Evolutionary conservation across 73 alveolate genomes (phyloP).

Genomic region (Tetrahymena elliotti): DNA sequence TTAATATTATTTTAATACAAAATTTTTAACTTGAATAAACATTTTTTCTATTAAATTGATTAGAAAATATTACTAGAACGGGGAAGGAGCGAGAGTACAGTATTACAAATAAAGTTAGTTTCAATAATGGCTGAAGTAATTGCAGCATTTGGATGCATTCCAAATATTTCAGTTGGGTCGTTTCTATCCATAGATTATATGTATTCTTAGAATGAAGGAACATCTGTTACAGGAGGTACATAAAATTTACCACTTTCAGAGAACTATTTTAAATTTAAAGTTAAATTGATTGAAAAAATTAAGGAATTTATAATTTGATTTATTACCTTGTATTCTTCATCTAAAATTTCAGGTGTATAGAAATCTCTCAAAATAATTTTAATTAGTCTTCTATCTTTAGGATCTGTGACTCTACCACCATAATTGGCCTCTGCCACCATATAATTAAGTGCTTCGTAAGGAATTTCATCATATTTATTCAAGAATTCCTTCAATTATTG

Average conservation of each 20-base stretch:
- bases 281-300: background rate
- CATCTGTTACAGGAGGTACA: slow-evolving; percentile 82
- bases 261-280: background rate
- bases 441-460: slow-evolving; percentile 98
- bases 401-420: slow-evolving; percentile 99
- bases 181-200: slow-evolving; percentile 80
- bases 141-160: slow-evolving; percentile 98
- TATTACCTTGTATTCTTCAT: slow-evolving; percentile 72
- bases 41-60: background rate
- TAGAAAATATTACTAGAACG: slow-evolving; percentile 44
- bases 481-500: slow-evolving; percentile 86
- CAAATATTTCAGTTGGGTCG: slow-evolving; percentile 97
- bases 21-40: background rate
- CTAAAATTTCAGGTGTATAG: slow-evolving; percentile 88
- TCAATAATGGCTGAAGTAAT: slow-evolving; percentile 98
- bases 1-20: background rate
- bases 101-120: slow-evolving; percentile 69
- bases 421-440: slow-evolving; percentile 99
- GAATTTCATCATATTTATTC: slow-evolving; percentile 90
- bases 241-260: slow-evolving; percentile 65
- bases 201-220: slow-evolving; percentile 73
- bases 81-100: slow-evolving; percentile 88
- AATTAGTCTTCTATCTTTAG: slow-evolving; percentile 95
- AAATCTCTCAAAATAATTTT: slow-evolving; percentile 79
- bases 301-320: too few relatives aligned